Base-by-base conservation (phyloP, 2,329 filamentous ascomycete genomes). In the Phialophora chinensis region DNA sequence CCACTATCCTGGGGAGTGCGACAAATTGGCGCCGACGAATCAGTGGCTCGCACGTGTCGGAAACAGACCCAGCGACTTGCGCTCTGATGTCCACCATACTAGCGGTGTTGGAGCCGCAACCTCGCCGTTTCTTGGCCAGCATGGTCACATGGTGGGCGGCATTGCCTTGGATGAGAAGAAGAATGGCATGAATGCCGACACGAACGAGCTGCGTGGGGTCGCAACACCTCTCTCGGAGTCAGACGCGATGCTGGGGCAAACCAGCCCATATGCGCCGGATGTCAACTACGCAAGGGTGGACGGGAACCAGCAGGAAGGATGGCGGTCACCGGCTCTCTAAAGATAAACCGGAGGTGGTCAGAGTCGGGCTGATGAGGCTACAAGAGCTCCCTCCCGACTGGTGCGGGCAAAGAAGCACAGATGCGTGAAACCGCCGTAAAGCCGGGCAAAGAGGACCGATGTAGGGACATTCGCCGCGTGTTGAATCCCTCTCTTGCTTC, bases 31-130 rank as follows among this genome's bases (percentile, higher is more conserved):
- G 35, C 62, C 66, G 25, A 68, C 66, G 17, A 62, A 65, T 54
- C 29, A 59, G 38, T 69, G 68, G 63, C 62, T 70, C 27, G 63
- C 62, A 47, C 59, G 68, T 62, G 68, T 70, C 25, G 66, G 66
- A 10, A 56, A 12, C 27, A 54, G 52, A 42, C 62, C 44, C 29
- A 44, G 57, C 60, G 52, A 65, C 56, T 62, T 68, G 62, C 52
- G 33, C 31, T n/a, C 27, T 38, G 33, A 31, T 56, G 55, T 12
- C 12, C 50, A 55, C 27, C 27, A 27, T 56, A 27, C 60, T 57
- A 47, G 52, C 29, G 52, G 25, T 31, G 27, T 23, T 27, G 62
- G 47, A 14, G 31, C 42, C 50, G n/a, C 49, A 60, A 55, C 49
- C 35, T 60, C 63, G 29, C 56, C 57, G 35, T 60, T 60, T 12